Evolutionary conservation across 176 grass and related monocot genomes (phyloP).

Genomic region (Ananas comosus): DNA sequence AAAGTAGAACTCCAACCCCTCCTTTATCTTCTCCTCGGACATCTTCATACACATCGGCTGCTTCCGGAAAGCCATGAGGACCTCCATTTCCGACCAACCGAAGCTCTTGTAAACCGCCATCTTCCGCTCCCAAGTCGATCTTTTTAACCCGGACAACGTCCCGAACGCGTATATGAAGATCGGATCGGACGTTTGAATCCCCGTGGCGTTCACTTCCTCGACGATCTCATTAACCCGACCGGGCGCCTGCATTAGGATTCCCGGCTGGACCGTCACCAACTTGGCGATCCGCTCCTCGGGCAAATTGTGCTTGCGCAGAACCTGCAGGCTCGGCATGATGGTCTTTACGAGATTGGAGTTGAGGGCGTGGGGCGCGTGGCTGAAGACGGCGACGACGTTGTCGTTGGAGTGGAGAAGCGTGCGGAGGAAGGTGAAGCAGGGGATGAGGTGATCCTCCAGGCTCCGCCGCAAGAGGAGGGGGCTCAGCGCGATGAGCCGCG

Average conservation of each 20-base stretch:
- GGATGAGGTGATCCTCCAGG: slow-evolving; percentile 10
- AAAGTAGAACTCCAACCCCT: slow-evolving; percentile 8
- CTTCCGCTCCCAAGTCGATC: slow-evolving; percentile 21
- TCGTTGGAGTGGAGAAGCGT: slow-evolving; percentile 1
- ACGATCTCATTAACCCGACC: slow-evolving; percentile 8
- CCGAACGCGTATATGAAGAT: slow-evolving; percentile 3
- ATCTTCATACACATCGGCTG: slow-evolving; percentile 9
- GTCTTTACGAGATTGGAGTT: background rate
- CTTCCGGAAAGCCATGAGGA: slow-evolving; percentile 15
- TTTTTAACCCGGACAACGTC: background rate
- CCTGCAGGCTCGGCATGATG: background rate
- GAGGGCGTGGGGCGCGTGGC: background rate
- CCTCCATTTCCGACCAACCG: slow-evolving; percentile 27
- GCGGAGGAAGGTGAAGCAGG: slow-evolving; percentile 17
- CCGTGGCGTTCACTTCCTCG: slow-evolving; percentile 7
- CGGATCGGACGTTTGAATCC: slow-evolving; percentile 8
- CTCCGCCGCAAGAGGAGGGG: slow-evolving; percentile 6
- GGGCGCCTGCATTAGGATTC: background rate
- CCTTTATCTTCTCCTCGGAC: slow-evolving; percentile 17
- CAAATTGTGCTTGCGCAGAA: slow-evolving; percentile 6
- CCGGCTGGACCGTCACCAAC: background rate
- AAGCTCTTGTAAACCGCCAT: slow-evolving; percentile 21
- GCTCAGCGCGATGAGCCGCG: too few species aligned
- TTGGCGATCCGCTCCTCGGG: slow-evolving; percentile 1
- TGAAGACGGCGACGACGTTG: background rate